phyloP scores from a whole-genome alignment of 2,329 filamentous ascomycete genomes.

The Fusarium sp. region DNA sequence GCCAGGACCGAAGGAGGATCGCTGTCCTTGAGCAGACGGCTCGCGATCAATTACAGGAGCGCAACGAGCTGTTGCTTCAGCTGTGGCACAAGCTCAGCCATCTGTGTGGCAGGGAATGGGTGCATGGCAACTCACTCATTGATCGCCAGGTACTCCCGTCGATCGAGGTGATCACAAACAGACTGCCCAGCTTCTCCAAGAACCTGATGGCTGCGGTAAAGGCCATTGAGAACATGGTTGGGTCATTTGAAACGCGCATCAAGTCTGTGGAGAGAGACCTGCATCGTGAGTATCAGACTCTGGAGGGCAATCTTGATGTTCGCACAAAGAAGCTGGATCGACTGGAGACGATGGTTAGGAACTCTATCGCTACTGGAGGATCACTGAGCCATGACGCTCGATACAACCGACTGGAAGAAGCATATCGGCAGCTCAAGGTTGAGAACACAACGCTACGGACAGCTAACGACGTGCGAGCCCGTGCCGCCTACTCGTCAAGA shows the following conservation, averaged over 20 bases:
- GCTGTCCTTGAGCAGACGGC: constrained; percentile 81
- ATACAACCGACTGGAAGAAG: constrained; percentile 69
- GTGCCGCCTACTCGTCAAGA: constrained; percentile 59
- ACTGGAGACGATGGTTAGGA: constrained; percentile 83
- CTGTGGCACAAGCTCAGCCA: constrained; percentile 90
- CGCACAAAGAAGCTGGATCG: constrained; percentile 89
- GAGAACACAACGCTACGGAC: constrained; percentile 78
- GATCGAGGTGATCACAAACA: constrained; percentile 86
- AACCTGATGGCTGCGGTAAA: constrained; percentile 90
- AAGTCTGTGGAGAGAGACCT: constrained; percentile 89
- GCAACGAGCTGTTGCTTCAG: constrained; percentile 88
- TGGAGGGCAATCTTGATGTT: constrained; percentile 84
- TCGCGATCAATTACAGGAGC: constrained; percentile 88
- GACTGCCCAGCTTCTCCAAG: constrained; percentile 88
- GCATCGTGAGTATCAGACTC: constrained; percentile 88
- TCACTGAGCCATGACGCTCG: constrained; percentile 60
- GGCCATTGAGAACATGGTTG: constrained; percentile 84
- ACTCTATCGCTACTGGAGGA: constrained; percentile 68
- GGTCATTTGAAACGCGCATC: constrained; percentile 82
- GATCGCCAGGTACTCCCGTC: constrained; percentile 86
- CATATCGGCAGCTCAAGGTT: constrained; percentile 73
- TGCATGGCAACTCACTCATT: constrained; percentile 88
- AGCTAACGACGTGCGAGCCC: constrained; percentile 69
- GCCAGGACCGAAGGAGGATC: constrained; percentile 82
- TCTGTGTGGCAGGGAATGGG: constrained; percentile 92